A percentile compares a stretch with the other conserved stretches of the same genome.
phyloP scores from a whole-genome alignment of 2,329 filamentous ascomycete species.

The Calonectria hawksworthii region DNA sequence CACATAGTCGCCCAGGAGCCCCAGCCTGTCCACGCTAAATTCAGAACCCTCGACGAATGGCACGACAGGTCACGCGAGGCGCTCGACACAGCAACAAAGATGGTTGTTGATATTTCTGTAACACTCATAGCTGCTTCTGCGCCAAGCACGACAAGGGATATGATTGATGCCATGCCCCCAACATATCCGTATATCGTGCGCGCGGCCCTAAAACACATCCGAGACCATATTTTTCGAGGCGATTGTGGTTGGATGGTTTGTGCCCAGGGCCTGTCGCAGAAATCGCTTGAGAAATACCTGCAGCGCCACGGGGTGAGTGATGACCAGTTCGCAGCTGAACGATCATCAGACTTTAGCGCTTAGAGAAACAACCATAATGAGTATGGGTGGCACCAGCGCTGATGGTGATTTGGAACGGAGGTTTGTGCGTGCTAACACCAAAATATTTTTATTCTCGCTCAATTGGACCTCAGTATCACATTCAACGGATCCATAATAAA shows the following conservation, averaged over 20 bases:
- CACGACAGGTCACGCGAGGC: background rate
- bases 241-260: background rate
- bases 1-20: background rate
- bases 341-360: background rate
- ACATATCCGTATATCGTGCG: background rate
- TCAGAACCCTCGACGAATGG: background rate
- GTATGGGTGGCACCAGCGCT: no score
- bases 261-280: background rate
- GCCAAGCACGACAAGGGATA: background rate
- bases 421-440: no score
- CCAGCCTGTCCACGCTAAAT: background rate
- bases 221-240: background rate
- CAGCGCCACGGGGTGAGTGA: background rate
- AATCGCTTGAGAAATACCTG: background rate
- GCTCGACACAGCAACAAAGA: constrained; percentile 8
- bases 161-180: background rate
- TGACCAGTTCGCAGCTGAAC: background rate
- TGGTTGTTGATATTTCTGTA: constrained; percentile 4
- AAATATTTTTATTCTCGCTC: no score
- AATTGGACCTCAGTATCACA: no score
- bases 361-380: background rate
- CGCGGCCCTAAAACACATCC: background rate
- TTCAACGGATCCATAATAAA: no score
- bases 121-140: background rate
- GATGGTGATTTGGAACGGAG: no score